phyloP scores from a whole-genome alignment of 1,139 yeast genomes.

The Groenewaldozyma sp. region DNA sequence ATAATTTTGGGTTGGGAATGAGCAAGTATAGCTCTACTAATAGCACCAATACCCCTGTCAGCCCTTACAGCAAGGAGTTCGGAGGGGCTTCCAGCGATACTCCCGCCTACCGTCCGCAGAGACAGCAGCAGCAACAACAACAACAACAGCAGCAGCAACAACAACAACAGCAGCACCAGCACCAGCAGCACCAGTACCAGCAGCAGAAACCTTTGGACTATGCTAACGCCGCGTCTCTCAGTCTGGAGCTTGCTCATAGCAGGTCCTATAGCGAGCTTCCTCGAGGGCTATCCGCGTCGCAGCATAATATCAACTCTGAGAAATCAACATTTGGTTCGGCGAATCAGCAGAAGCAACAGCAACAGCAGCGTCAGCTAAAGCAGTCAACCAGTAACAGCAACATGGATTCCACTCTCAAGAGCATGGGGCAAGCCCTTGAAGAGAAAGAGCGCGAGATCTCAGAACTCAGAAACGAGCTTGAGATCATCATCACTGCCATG shows the following conservation, averaged over 20 bases:
- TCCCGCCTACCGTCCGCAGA: no score
- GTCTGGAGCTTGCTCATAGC: background rate
- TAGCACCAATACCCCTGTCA: no score
- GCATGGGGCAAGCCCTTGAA: conserved; percentile 42
- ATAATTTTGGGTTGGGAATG: background rate
- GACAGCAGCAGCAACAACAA: no score
- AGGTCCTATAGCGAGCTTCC: background rate
- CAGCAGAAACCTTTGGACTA: conserved; percentile 1
- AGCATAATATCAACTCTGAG: no score
- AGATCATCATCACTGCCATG: conserved; percentile 51
- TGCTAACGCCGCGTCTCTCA: background rate
- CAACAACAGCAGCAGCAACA: no score
- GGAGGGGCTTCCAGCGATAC: no score
- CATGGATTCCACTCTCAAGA: conserved; percentile 32
- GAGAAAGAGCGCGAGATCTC: conserved; percentile 47
- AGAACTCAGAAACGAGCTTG: conserved; percentile 53
- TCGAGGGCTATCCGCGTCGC: no score
- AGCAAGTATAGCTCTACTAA: no score
- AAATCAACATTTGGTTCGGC: background rate
- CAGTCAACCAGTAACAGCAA: conserved; percentile 13
- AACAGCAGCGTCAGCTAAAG: conserved; percentile 3
- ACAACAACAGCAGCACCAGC: no score
- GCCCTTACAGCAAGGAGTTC: background rate
- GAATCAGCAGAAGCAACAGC: background rate
- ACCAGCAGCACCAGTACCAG: no score